A percentile compares a stretch with the other conserved stretches of the same genome.
Conservation (phyloP, 345 rosid species). For the Trapa incisa region DNA sequence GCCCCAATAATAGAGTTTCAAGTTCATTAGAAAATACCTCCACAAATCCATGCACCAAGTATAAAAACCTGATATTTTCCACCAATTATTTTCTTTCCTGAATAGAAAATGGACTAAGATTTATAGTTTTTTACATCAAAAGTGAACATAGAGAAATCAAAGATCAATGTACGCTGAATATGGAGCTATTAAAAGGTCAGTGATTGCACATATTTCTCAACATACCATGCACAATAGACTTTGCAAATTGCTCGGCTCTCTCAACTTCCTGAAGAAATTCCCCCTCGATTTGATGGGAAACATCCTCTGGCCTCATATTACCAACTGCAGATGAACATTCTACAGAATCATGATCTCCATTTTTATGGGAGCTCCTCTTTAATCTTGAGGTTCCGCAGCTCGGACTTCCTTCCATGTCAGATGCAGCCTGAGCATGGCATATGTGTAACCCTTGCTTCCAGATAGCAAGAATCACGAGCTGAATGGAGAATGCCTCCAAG, state of each 20-base stretch:
- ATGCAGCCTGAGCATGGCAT: slow-evolving; percentile 89
- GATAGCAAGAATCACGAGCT: slow-evolving; percentile 83
- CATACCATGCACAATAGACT: slow-evolving; percentile 65
- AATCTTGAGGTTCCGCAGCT: slow-evolving; percentile 11
- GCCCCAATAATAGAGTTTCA: background rate
- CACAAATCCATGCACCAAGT: background rate
- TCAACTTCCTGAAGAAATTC: slow-evolving; percentile 74
- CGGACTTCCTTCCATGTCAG: slow-evolving; percentile 80
- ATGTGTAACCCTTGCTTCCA: slow-evolving; percentile 94
- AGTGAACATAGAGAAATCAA: slow-evolving; percentile 4
- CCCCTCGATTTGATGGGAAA: slow-evolving; percentile 53
- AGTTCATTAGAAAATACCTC: background rate
- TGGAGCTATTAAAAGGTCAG: background rate
- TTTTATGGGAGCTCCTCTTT: slow-evolving; percentile 42
- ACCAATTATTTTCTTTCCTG: too few relatives aligned
- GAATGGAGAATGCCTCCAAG: slow-evolving; percentile 84
- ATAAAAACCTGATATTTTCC: too few relatives aligned
- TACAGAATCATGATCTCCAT: slow-evolving; percentile 27
- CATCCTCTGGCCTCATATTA: slow-evolving; percentile 31
- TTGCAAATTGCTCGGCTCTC: slow-evolving; percentile 75
- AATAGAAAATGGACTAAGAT: too few relatives aligned
- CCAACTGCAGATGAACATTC: slow-evolving; percentile 14
- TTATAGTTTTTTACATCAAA: too few relatives aligned
- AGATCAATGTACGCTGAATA: slow-evolving; percentile 3
- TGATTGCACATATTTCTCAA: background rate